Percentiles rank a stretch among this genome's conserved stretches.
These are phyloP conservation scores for Takakia lepidozioides DNA, from an alignment of 225 moss, liverwort and hornwort species.

Conservation along the genomic window DNA sequence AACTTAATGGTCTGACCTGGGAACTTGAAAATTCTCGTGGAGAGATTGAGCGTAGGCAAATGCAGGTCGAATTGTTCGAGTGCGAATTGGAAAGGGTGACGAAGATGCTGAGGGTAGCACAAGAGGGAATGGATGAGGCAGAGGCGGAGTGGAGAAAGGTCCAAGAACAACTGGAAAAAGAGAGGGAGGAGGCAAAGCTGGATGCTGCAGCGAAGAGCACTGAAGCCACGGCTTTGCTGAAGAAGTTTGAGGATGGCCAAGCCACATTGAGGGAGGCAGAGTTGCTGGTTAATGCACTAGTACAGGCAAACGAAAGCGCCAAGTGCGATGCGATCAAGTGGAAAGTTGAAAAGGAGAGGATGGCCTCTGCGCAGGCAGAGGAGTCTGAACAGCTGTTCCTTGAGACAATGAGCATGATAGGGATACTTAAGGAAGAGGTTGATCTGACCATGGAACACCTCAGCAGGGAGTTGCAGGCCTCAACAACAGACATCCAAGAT, in stretches of 20 bases:
- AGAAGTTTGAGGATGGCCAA: conserved; percentile 81
- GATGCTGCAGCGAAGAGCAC: conserved; percentile 67
- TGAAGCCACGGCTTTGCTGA: conserved; percentile 70
- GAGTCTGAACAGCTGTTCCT: conserved; percentile 25
- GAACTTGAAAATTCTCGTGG: conserved; percentile 12
- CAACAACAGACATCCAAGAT: conserved; percentile 23
- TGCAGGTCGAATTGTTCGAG: conserved; percentile 40
- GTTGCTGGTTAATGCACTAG: conserved; percentile 71
- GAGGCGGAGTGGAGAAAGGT: conserved; percentile 63
- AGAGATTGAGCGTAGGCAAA: conserved; percentile 18
- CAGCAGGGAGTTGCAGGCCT: conserved; percentile 21
- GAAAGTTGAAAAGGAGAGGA: conserved; percentile 54
- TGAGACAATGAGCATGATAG: conserved; percentile 51
- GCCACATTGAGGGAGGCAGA: conserved; percentile 76
- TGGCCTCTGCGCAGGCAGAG: conserved; percentile 26
- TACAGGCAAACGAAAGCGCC: conserved; percentile 77
- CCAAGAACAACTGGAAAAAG: conserved; percentile 49
- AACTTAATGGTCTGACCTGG: neutral
- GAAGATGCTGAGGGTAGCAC: conserved; percentile 37
- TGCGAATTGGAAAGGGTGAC: conserved; percentile 50
- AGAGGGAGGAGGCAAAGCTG: conserved; percentile 51
- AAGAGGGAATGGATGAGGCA: conserved; percentile 40
- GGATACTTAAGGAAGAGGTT: conserved; percentile 42
- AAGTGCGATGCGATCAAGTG: conserved; percentile 49
- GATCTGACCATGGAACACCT: conserved; percentile 29